These are phyloP conservation scores for Globisporangium radiosum DNA, from an alignment of 352 stramenopile genomes.

Conservation along the genomic window DNA sequence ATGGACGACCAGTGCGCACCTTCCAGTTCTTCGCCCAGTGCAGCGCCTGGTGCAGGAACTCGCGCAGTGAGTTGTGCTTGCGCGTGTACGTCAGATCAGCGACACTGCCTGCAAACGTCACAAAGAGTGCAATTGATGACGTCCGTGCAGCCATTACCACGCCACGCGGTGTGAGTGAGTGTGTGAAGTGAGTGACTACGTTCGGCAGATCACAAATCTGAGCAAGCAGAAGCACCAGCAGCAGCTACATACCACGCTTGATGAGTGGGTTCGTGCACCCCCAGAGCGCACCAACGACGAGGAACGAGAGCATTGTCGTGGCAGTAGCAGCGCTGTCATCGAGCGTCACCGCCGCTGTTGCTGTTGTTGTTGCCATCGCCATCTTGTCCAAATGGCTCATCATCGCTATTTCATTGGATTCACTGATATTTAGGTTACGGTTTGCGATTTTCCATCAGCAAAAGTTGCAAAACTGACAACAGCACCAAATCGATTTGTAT, in stretches of 20 bases:
- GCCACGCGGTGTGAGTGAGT: background rate
- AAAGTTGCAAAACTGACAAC: background rate
- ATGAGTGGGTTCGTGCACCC: conserved; percentile 84
- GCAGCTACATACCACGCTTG: conserved; percentile 43
- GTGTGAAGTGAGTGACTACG: background rate
- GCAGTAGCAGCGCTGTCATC: background rate
- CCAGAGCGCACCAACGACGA: conserved; percentile 81
- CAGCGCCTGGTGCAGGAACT: conserved; percentile 41
- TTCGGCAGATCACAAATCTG: too few species aligned
- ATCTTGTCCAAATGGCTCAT: too few species aligned
- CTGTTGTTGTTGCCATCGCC: background rate
- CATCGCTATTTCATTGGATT: too few species aligned
- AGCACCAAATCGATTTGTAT: background rate
- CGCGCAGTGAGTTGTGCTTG: conserved; percentile 44
- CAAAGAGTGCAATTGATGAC: background rate
- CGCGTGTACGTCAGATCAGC: conserved; percentile 45
- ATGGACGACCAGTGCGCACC: conserved; percentile 19
- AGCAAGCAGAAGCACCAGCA: conserved; percentile 1
- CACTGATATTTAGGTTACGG: too few species aligned
- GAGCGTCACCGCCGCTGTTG: background rate
- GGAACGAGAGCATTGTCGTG: conserved; percentile 61
- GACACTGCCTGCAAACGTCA: conserved; percentile 32
- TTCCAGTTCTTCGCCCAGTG: conserved; percentile 67
- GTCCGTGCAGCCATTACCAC: too few species aligned
- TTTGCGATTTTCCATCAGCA: too few species aligned